Percentiles rank a stretch among this genome's conserved stretches.
phyloP scores from a whole-genome alignment of 345 rosid species.

The Lepidium aucheri region DNA sequence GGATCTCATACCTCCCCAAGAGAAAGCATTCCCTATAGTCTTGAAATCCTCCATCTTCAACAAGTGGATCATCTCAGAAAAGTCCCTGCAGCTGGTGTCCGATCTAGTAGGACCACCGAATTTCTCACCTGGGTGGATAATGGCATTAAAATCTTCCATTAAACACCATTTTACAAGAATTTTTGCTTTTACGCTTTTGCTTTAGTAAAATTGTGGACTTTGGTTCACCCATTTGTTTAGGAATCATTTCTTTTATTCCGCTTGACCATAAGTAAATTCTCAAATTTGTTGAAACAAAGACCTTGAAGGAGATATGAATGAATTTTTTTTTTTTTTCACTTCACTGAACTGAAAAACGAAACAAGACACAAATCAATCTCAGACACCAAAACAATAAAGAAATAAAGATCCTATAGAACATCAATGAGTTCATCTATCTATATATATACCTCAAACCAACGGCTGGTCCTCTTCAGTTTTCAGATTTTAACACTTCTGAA shows the following conservation, averaged over 20 bases:
- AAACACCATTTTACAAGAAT: too few relatives aligned
- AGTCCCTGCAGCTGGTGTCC: too few relatives aligned
- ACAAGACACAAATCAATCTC: conserved; percentile 5
- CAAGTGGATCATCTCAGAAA: too few relatives aligned
- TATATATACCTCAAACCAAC: conserved; percentile 20
- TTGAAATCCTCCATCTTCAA: background rate
- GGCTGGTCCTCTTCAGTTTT: background rate
- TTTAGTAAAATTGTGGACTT: background rate
- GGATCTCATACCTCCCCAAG: too few relatives aligned
- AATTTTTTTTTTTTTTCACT: background rate
- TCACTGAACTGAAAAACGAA: background rate
- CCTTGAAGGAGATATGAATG: background rate
- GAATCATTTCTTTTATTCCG: background rate
- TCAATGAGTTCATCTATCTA: conserved; percentile 23
- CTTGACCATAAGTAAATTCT: background rate
- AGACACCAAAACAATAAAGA: background rate
- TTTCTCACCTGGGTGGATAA: too few relatives aligned
- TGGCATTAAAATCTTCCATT: too few relatives aligned
- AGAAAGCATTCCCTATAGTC: too few relatives aligned
- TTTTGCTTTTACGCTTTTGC: background rate
- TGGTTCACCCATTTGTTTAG: background rate
- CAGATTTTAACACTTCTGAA: conserved; percentile 7
- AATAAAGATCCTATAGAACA: background rate
- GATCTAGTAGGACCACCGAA: too few relatives aligned
- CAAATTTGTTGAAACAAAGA: background rate